phyloP scores from a whole-genome alignment of 768 basidiomycete genomes.

The Pholiota molesta region DNA sequence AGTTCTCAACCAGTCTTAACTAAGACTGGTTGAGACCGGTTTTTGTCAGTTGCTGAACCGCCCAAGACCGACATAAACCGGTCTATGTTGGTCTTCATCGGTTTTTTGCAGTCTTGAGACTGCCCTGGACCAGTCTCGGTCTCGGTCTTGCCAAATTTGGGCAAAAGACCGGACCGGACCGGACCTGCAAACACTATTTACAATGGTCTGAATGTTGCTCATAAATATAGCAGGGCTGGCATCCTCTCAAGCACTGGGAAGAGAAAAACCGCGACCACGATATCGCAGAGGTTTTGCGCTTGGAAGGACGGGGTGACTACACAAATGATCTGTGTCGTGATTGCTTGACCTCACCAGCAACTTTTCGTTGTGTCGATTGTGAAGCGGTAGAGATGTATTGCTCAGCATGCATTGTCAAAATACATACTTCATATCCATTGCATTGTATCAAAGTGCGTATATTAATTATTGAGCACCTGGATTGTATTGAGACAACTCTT shows the following conservation, averaged over 20 bases:
- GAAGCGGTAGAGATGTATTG: constrained; percentile 9
- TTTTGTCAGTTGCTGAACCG: no score
- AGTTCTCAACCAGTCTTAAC: no score
- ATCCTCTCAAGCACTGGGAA: constrained; percentile 3
- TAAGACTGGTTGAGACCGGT: no score
- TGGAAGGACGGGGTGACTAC: constrained; percentile 12
- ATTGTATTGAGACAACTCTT: no score
- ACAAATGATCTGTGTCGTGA: background rate
- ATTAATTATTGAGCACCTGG: background rate
- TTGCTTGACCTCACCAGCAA: background rate
- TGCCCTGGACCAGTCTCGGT: no score
- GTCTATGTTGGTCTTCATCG: no score
- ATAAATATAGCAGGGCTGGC: background rate
- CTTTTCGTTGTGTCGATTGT: constrained; percentile 23
- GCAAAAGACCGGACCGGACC: no score
- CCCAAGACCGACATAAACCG: no score
- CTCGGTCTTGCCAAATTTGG: no score
- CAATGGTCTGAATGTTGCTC: background rate
- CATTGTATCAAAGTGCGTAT: constrained; percentile 24
- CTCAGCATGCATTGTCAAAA: constrained; percentile 6
- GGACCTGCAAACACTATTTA: no score
- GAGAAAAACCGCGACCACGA: background rate
- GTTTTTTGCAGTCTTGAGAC: no score
- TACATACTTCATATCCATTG: constrained; percentile 15
- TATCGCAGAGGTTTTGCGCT: constrained; percentile 12